phyloP scores from a whole-genome alignment of 805 yeast genomes.

The Cyberlindnera euphorbiae region DNA sequence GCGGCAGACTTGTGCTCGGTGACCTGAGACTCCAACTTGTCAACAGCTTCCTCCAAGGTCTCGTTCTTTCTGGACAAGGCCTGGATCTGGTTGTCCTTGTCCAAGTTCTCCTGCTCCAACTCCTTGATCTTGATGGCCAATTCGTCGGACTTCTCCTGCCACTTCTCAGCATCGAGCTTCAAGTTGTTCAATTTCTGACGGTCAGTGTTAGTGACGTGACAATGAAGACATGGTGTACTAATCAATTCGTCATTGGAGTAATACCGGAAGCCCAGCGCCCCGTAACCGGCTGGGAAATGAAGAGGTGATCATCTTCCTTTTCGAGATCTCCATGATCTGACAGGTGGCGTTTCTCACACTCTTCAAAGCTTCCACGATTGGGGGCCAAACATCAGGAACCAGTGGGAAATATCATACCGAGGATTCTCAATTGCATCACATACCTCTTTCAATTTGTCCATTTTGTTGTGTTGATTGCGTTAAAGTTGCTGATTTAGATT shows the following conservation, averaged over 20 bases:
- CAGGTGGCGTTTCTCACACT: too few species aligned
- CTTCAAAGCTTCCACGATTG: not conserved
- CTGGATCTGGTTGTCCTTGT: slow-evolving; percentile 93
- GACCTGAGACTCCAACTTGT: slow-evolving; percentile 65
- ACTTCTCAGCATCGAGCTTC: slow-evolving; percentile 91
- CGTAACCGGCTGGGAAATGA: too few species aligned
- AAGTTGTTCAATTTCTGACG: slow-evolving; percentile 76
- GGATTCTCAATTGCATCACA: slow-evolving; percentile 4
- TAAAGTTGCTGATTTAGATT: too few species aligned
- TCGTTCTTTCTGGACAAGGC: slow-evolving; percentile 89
- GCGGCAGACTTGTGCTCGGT: slow-evolving; percentile 78
- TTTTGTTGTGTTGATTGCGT: too few species aligned
- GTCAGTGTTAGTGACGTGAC: too few species aligned
- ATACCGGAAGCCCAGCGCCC: not conserved
- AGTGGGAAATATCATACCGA: not conserved
- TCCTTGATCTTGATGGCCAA: slow-evolving; percentile 74
- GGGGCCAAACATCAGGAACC: too few species aligned
- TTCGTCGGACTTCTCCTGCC: slow-evolving; percentile 97
- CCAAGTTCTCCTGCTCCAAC: slow-evolving; percentile 86
- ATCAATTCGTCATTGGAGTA: not conserved
- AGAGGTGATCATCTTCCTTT: too few species aligned
- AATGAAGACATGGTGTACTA: not conserved
- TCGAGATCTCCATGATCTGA: too few species aligned
- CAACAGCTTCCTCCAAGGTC: slow-evolving; percentile 78
- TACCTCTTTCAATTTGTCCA: slow-evolving; percentile 26